Base-by-base conservation (phyloP, 345 rosid genomes). In the Gossypium rotundifolium region DNA sequence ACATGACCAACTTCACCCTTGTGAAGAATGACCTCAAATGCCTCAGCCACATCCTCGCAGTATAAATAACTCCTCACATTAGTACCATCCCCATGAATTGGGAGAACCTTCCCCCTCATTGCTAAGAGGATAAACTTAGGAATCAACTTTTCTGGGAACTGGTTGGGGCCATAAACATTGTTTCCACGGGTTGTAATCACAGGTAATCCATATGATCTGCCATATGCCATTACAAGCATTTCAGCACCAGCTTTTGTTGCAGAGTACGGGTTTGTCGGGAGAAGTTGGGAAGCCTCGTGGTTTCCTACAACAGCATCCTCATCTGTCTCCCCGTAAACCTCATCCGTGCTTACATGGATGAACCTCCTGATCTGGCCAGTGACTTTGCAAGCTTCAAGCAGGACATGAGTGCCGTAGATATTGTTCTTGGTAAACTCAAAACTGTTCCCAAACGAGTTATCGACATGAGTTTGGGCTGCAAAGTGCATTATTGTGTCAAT, bases 201-300 rank as follows among this genome's bases (percentile, higher is more conserved):
- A 74, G 98, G 98, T 67, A 93, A 78, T 1, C 98, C 98, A 52
- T 93, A 93, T 2, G 96, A 91, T 76, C 98, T 79, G 8, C 96
- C 98, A 78, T 89, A 93, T 11, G 98, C 98, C 98, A 93, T 90
- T 67, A 93, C 98, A 81, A 93, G 98, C 98, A 93, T 93, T 77
- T 90, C 96, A 2, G 96, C 96, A 23, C 94, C 93, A 60, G 96
- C 97, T 81, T 92, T 92, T 0, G 97, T 90, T 1, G 97, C 96
- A 65, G 97, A 92, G 86, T 89, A 93, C 2, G 98, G 98, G 76
- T 93, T 93, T 0, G 98, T 93, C 0, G 98, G 98, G 25, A 91
- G 94, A n/a, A 91, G 89, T 79, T 93, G 96, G 60, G 98, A 93
- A 59, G 98, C 98, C 81, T 93, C 98, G 40, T 89, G 91, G 81